Conservation (phyloP, 768 basidiomycete species). For the Mrakia gelida region DNA sequence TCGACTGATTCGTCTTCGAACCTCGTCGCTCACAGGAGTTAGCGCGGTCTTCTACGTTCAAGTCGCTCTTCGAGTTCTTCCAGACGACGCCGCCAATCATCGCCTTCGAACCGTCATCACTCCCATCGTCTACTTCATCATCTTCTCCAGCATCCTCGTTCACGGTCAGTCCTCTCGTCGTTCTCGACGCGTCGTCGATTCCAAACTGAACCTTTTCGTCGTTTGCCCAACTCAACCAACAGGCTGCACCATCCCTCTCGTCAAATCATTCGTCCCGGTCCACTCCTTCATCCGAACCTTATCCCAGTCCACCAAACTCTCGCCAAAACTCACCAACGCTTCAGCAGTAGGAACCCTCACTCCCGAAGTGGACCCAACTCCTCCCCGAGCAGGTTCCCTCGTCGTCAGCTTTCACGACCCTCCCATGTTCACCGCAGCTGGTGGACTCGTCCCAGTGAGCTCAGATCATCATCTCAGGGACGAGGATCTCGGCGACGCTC, state of each 20-base stretch:
- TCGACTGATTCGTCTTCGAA: too few species aligned
- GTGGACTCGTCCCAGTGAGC: too few species aligned
- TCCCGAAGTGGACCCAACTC: too few species aligned
- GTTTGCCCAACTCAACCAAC: neutral
- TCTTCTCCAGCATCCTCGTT: slow-evolving; percentile 44
- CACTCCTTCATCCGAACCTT: slow-evolving; percentile 22
- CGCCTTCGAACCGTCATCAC: slow-evolving; percentile 32
- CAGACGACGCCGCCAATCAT: slow-evolving; percentile 41
- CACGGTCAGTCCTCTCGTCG: slow-evolving; percentile 38
- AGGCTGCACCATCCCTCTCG: slow-evolving; percentile 43
- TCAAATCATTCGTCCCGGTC: slow-evolving; percentile 32
- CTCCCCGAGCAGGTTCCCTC: too few species aligned
- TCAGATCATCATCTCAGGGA: too few species aligned
- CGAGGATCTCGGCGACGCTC: too few species aligned
- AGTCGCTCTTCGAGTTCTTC: slow-evolving; percentile 43
- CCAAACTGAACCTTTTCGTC: neutral
- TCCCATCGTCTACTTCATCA: slow-evolving; percentile 44
- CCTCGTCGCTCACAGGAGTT: too few species aligned
- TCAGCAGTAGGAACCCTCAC: too few species aligned
- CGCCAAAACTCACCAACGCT: too few species aligned
- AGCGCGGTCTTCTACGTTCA: slow-evolving; percentile 45
- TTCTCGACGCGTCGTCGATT: too few species aligned
- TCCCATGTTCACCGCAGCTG: too few species aligned
- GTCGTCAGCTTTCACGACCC: too few species aligned
- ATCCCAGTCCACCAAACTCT: neutral